These are phyloP conservation scores for Centella asiatica DNA, from an alignment of 129 eudicot species.

Conservation along the genomic window DNA sequence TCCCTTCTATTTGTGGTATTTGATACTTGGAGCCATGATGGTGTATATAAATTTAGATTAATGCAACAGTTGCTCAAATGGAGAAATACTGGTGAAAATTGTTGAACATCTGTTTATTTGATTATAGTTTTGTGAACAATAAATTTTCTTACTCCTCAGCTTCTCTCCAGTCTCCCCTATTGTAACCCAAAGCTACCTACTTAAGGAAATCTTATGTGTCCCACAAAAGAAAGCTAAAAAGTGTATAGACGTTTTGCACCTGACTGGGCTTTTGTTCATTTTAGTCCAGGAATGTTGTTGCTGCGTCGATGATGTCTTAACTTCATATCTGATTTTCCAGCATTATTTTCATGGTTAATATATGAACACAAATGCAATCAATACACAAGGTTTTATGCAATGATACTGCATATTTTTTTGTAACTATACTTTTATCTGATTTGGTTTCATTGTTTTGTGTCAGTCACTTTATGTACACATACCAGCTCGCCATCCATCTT, in stretches of 20 bases:
- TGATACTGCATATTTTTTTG: conserved; percentile 4
- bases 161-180: too few species aligned
- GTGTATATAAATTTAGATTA: too few species aligned
- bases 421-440: conserved; percentile 11
- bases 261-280: too few species aligned
- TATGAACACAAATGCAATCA: not conserved
- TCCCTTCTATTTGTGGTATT: too few species aligned
- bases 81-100: not conserved
- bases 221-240: too few species aligned
- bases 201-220: too few species aligned
- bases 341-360: not conserved
- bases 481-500: conserved; percentile 84
- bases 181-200: too few species aligned
- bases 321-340: not conserved
- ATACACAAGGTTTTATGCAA: not conserved
- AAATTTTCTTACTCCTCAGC: too few species aligned
- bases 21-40: too few species aligned
- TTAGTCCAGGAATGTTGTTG: too few species aligned
- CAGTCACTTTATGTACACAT: conserved; percentile 91
- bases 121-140: not conserved
- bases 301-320: too few species aligned
- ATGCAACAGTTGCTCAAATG: not conserved
- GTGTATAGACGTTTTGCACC: too few species aligned
- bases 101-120: not conserved
- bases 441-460: conserved; percentile 27